phyloP scores from a whole-genome alignment of 2,329 filamentous ascomycete species.

The Cladosporium sp. region DNA sequence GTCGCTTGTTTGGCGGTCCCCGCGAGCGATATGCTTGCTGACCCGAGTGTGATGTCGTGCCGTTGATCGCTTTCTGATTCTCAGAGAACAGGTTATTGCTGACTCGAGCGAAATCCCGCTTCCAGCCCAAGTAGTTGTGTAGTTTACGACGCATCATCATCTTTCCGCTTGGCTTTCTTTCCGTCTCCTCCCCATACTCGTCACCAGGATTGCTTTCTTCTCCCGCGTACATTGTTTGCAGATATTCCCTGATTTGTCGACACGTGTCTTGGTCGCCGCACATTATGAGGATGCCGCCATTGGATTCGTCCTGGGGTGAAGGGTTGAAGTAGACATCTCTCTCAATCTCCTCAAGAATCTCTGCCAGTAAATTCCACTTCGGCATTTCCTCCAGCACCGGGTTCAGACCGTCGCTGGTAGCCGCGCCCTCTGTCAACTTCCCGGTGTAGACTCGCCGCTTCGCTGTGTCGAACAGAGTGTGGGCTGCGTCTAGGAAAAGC shows the following conservation, averaged over 20 bases:
- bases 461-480: slow-evolving; percentile 88
- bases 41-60: slow-evolving; percentile 47
- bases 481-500: slow-evolving; percentile 91
- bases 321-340: slow-evolving; percentile 83
- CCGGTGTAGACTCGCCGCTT: slow-evolving; percentile 82
- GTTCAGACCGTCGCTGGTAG: slow-evolving; percentile 59
- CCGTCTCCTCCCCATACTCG: slow-evolving; percentile 47
- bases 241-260: slow-evolving; percentile 81
- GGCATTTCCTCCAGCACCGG: slow-evolving; percentile 90
- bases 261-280: slow-evolving; percentile 84
- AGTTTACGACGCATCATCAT: slow-evolving; percentile 90
- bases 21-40: slow-evolving; percentile 49
- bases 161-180: slow-evolving; percentile 61
- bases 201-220: slow-evolving; percentile 33
- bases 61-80: slow-evolving; percentile 71
- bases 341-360: slow-evolving; percentile 90
- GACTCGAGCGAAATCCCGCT: slow-evolving; percentile 80
- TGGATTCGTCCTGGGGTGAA: slow-evolving; percentile 71
- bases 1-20: slow-evolving; percentile 79
- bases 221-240: slow-evolving; percentile 73
- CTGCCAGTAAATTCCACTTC: slow-evolving; percentile 87
- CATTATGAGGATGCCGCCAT: slow-evolving; percentile 93
- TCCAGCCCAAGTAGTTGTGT: slow-evolving; percentile 85
- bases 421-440: slow-evolving; percentile 58
- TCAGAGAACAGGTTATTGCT: slow-evolving; percentile 74